These are phyloP conservation scores for Westerdykella ornata DNA, from an alignment of 2,329 filamentous ascomycete genomes.

Conservation along the genomic window DNA sequence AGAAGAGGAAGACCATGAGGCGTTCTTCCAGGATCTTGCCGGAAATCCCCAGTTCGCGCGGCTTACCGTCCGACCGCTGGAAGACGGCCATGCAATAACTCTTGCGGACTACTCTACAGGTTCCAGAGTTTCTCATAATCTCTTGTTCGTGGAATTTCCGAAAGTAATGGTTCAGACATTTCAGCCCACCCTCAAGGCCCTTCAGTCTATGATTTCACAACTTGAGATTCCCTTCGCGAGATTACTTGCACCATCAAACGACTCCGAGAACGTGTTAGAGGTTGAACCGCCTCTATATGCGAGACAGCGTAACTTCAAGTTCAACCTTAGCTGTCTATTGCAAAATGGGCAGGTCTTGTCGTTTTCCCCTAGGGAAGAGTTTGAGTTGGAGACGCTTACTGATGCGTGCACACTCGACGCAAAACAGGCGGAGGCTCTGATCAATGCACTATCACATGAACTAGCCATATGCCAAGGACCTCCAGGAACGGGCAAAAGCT, in stretches of 20 bases:
- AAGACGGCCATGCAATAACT: neutral
- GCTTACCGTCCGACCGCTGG: neutral
- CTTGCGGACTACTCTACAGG: no score
- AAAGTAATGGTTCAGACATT: slow-evolving; percentile 27
- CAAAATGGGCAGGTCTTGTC: slow-evolving; percentile 9
- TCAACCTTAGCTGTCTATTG: slow-evolving; percentile 35
- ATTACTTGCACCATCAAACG: neutral
- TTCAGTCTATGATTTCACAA: slow-evolving; percentile 21
- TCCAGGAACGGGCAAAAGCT: slow-evolving; percentile 61
- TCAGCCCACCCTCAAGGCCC: slow-evolving; percentile 19
- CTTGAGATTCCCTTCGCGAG: slow-evolving; percentile 19
- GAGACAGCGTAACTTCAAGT: slow-evolving; percentile 44
- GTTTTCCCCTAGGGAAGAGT: slow-evolving; percentile 21
- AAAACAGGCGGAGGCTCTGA: slow-evolving; percentile 43
- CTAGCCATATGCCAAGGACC: slow-evolving; percentile 62
- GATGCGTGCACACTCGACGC: slow-evolving; percentile 46
- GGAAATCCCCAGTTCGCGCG: neutral
- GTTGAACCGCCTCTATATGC: slow-evolving; percentile 50
- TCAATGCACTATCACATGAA: slow-evolving; percentile 45
- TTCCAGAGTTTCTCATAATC: no score
- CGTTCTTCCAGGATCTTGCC: neutral
- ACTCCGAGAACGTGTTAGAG: slow-evolving; percentile 2
- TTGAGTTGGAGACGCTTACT: slow-evolving; percentile 19
- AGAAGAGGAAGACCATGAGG: neutral
- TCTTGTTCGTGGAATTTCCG: slow-evolving; percentile 27